These are phyloP conservation scores for Candida bentonensis DNA, from an alignment of 805 yeast species.

Conservation along the genomic window DNA sequence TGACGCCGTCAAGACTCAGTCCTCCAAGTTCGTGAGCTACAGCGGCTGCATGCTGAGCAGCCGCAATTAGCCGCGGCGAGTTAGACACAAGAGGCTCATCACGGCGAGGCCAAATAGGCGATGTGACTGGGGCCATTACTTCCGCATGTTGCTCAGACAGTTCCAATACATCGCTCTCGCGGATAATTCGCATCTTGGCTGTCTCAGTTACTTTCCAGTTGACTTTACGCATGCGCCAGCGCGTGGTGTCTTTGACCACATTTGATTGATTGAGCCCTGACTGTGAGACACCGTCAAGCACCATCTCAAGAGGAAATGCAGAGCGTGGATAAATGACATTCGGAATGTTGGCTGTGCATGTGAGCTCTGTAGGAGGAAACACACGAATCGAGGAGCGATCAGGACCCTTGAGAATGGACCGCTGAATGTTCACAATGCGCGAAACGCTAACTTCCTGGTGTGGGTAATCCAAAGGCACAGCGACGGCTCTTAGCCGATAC, in stretches of 20 bases:
- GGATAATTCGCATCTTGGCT: slow-evolving; percentile 35
- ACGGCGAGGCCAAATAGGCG: background rate
- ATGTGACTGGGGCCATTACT: slow-evolving; percentile 21
- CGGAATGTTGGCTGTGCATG: slow-evolving; percentile 78
- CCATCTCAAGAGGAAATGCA: slow-evolving; percentile 67
- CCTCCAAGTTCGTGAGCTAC: background rate
- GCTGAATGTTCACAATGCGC: slow-evolving; percentile 37
- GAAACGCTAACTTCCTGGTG: slow-evolving; percentile 4
- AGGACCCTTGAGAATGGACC: slow-evolving; percentile 69
- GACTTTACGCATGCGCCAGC: slow-evolving; percentile 90
- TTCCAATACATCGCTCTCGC: slow-evolving; percentile 20
- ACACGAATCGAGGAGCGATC: slow-evolving; percentile 80
- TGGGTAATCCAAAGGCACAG: slow-evolving; percentile 36
- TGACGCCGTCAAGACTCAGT: background rate
- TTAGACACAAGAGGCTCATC: background rate
- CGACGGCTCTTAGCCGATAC: slow-evolving; percentile 60
- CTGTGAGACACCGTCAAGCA: slow-evolving; percentile 44
- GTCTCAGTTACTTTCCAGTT: slow-evolving; percentile 83
- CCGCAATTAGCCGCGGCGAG: background rate
- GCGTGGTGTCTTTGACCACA: slow-evolving; percentile 15
- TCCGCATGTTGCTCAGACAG: slow-evolving; percentile 44
- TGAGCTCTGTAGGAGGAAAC: slow-evolving; percentile 89
- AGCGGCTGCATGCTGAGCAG: background rate
- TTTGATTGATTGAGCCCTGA: slow-evolving; percentile 17
- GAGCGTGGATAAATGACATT: slow-evolving; percentile 83